Evolutionary conservation across 2,329 filamentous ascomycete genomes (phyloP), one percentile per base, ranked within the genome.

Genomic region (Alternaria sp.): DNA sequence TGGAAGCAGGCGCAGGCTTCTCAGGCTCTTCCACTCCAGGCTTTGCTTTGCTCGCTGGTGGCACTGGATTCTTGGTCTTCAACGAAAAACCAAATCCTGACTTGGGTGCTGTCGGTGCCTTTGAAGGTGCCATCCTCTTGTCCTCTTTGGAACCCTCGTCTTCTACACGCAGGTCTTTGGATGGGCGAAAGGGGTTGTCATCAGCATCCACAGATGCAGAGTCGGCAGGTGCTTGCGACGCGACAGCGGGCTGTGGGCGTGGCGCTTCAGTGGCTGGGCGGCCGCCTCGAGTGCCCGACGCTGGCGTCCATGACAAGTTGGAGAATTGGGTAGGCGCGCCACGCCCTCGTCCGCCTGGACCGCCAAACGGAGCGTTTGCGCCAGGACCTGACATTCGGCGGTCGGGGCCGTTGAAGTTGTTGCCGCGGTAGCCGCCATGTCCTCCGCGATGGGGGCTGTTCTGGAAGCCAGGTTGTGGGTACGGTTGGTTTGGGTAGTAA

Each of bases 61-160:
- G 81, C 20, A 89, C 84, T 4, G 86, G 84, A 11, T 85, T 86
- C 45, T 91, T 87, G 10, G 90, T 87, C 78, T 97, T 97, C 80
- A 98, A 93, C 2, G 94, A 93, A 78, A 98, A 98, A 78, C 93
- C 96, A 75, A 97, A 96, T 3, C 83, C 82, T 62, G 84, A 82
- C 51, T 75, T 84, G 78, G 63, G 80, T 75, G 63, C 86, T 84
- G 87, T 85, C 2, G 84, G 83, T 20, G 86, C 84, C 3, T 86
- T 81, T 43, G 86, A 60, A 28, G 85, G 85, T 80, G 88, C 87
- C 58, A 84, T 82, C 60, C 87, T 84, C 56, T 83, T 80, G 23
- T 80, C 79, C 12, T 84, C 82, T 54, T 87, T 86, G 21, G 84
- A 80, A 51, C 80, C 81, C 66, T 87, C 84, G 72, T 92, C 89